These are phyloP conservation scores for Ascosphaera apis DNA, from an alignment of 2,329 filamentous ascomycete species.

Conservation along the genomic window DNA sequence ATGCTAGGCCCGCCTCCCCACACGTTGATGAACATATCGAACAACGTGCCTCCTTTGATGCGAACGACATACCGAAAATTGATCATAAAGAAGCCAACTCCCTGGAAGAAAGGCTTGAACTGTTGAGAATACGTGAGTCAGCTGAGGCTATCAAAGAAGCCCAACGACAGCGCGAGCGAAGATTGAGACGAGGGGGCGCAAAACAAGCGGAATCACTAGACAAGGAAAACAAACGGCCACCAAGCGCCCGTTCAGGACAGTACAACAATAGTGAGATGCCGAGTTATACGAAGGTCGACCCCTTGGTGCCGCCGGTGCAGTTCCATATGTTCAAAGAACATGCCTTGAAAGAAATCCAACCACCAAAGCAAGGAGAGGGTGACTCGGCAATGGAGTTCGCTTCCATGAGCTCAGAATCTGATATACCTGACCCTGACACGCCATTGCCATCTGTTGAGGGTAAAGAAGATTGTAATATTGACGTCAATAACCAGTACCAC, in stretches of 20 bases:
- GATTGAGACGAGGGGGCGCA: constrained; percentile 37
- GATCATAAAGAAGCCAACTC: constrained; percentile 41
- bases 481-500: constrained; percentile 39
- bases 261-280: too few species aligned
- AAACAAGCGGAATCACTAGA: constrained; percentile 16
- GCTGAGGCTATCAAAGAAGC: constrained; percentile 36
- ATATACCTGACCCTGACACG: constrained; percentile 58
- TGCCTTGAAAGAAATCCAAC: too few species aligned
- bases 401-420: too few species aligned
- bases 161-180: constrained; percentile 44
- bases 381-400: too few species aligned
- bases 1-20: too few species aligned
- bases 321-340: too few species aligned
- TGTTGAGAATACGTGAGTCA: constrained; percentile 65
- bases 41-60: too few species aligned
- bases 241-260: constrained; percentile 4
- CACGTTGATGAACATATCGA: too few species aligned
- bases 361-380: too few species aligned
- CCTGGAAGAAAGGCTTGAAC: constrained; percentile 59
- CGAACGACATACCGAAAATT: too few species aligned
- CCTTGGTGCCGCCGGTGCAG: too few species aligned
- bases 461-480: constrained; percentile 26
- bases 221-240: constrained; percentile 18
- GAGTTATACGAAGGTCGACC: too few species aligned
- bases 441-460: constrained; percentile 74